Evolutionary conservation across 257 asterid species (phyloP).

Genomic region (Cynanchum wilfordii): DNA sequence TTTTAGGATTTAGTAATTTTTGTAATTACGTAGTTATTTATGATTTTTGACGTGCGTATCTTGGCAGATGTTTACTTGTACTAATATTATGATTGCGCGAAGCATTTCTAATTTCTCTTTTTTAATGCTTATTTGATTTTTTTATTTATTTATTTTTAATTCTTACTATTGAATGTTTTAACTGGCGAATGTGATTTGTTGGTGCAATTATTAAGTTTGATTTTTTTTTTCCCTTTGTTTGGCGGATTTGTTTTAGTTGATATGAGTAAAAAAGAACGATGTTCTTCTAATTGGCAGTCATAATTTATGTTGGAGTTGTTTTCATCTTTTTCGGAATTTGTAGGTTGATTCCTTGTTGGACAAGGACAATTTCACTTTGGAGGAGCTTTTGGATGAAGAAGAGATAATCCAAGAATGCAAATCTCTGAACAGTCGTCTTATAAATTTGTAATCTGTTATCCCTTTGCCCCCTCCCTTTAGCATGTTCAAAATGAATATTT

Average conservation of each 20-base stretch:
- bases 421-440: conserved; percentile 91
- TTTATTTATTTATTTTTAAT: not conserved
- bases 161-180: not conserved
- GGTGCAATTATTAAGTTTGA: not conserved
- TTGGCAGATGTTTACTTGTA: not conserved
- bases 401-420: conserved; percentile 99
- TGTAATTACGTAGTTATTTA: not conserved
- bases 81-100: not conserved
- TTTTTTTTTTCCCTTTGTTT: not conserved
- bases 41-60: not conserved
- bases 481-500: not conserved
- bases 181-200: not conserved
- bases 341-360: conserved; percentile 95
- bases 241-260: not conserved
- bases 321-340: conserved; percentile 1
- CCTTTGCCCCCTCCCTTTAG: not conserved
- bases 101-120: not conserved
- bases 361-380: conserved; percentile 81
- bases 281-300: not conserved
- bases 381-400: conserved; percentile 98
- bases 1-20: not conserved
- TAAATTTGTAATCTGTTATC: conserved; percentile 60
- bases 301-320: not conserved
- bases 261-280: not conserved
- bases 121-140: not conserved